Evolutionary conservation across 2,329 filamentous ascomycete species (phyloP), one percentile per base, ranked within the genome.

Genomic region (Penicillium sp.): DNA sequence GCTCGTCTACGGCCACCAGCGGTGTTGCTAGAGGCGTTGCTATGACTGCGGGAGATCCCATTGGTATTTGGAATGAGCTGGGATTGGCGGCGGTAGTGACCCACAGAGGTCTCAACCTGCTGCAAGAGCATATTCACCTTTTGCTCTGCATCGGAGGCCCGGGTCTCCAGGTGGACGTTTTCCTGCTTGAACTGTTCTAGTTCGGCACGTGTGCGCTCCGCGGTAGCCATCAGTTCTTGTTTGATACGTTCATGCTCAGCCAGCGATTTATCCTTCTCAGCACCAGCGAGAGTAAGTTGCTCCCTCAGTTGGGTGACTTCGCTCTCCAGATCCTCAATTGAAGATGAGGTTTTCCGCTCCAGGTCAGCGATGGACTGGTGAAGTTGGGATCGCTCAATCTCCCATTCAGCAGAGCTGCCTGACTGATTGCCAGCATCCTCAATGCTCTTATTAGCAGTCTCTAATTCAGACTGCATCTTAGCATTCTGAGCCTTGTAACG

Each of bases 81-180:
- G 5, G 83, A 84, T 65, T 85, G 91, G 40, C 94, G 89, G 53
- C 94, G 89, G 74, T 97, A 97, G 71, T 90, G 96, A 75, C 94
- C 92, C 15, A 99, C 94, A 4, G 91, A 96, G 40, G 87, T 86
- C 73, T 96, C 93, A 35, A 99, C 92, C 70, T 97, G 93, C 72
- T 97, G 92, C 12, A 99, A 85, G 48, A 99, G 85, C 67, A 96
- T 84, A 29, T 90, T 90, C 22, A 99, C 94, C 69, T 96, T 96
- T 62, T 90, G 87, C 77, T 99, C 94, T 1, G 94, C 94, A 71
- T 97, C 93, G 49, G 85, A 81, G 6, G 92, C 93, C 42, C 93
- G 89, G 64, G 86, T 85, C 72, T 97, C 92, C 3, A 99, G 84
- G 33, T 88, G 77, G 0, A 78, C 75, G 67, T 97, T 96, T 73